phyloP scores from a whole-genome alignment of 2,329 filamentous ascomycete species.

The Diplodia intermedia region DNA sequence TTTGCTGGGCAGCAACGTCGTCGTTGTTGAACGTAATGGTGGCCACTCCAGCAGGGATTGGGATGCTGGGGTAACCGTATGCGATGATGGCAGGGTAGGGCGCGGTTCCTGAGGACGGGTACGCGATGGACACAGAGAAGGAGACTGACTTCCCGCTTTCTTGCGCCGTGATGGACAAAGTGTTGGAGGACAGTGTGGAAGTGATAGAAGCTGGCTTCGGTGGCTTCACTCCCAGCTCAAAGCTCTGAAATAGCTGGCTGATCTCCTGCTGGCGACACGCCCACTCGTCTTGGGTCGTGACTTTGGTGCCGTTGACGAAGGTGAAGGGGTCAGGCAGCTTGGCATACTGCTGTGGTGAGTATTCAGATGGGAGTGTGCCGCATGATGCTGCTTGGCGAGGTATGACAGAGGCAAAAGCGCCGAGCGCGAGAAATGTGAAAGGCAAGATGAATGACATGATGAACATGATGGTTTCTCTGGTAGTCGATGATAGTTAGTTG shows the following conservation, averaged over 20 bases:
- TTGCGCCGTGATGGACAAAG: conserved; percentile 46
- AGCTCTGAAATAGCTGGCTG: conserved; percentile 45
- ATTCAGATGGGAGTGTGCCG: conserved; percentile 39
- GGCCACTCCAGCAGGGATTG: conserved; percentile 61
- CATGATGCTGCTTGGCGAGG: conserved; percentile 14
- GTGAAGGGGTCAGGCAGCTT: conserved; percentile 50
- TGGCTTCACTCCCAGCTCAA: conserved; percentile 50
- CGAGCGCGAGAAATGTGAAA: background rate
- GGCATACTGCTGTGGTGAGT: conserved; percentile 41
- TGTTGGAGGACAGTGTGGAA: conserved; percentile 42
- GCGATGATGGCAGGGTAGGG: conserved; percentile 66
- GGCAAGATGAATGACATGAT: background rate
- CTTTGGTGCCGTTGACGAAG: conserved; percentile 46
- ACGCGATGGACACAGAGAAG: conserved; percentile 48
- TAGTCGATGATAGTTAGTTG: background rate
- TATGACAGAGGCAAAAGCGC: background rate
- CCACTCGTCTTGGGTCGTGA: conserved; percentile 47
- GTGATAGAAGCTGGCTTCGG: conserved; percentile 45
- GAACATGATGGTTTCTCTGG: background rate
- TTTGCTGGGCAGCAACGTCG: conserved; percentile 60
- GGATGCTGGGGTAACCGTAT: conserved; percentile 62
- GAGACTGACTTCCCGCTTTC: conserved; percentile 47
- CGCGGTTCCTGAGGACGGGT: conserved; percentile 52
- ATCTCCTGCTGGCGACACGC: conserved; percentile 49
- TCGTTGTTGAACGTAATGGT: conserved; percentile 67